Percentiles rank a stretch among this genome's conserved stretches.
These are phyloP conservation scores for Echeveria elegans DNA, from an alignment of 164 flowering plant species.

Conservation along the genomic window DNA sequence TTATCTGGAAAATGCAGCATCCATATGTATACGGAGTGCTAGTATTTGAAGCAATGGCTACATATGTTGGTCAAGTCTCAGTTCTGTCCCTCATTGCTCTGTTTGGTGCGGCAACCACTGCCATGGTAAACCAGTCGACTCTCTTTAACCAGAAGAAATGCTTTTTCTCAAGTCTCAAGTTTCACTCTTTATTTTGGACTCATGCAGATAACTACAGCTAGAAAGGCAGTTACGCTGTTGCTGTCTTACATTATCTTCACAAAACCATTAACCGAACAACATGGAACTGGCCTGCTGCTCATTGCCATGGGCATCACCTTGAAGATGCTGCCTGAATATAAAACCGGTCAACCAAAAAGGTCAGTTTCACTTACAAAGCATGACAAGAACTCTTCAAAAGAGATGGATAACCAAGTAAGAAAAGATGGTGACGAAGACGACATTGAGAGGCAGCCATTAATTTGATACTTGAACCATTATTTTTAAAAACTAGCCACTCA, in stretches of 20 bases:
- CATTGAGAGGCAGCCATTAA: neutral
- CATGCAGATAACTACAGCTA: slow-evolving; percentile 73
- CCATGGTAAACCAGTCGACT: slow-evolving; percentile 47
- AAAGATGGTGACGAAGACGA: neutral
- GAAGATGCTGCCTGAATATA: slow-evolving; percentile 70
- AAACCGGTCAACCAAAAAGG: neutral
- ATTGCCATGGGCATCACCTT: slow-evolving; percentile 77
- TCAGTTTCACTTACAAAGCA: neutral
- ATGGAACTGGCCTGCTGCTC: slow-evolving; percentile 73
- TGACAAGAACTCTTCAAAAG: neutral
- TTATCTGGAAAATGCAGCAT: slow-evolving; percentile 47
- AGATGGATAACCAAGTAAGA: neutral
- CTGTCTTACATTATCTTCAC: slow-evolving; percentile 87
- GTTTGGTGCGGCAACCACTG: slow-evolving; percentile 95
- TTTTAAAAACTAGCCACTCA: neutral
- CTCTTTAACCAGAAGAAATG: neutral
- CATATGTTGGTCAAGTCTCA: slow-evolving; percentile 88
- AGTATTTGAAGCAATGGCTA: slow-evolving; percentile 94
- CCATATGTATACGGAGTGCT: slow-evolving; percentile 84
- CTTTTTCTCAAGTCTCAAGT: neutral
- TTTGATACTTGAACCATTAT: neutral
- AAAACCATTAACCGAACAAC: slow-evolving; percentile 88
- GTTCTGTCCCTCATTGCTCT: slow-evolving; percentile 89
- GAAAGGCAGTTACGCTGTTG: slow-evolving; percentile 81
- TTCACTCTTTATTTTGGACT: neutral